phyloP scores from a whole-genome alignment of 1,139 yeast species.

The Yamadazyma dendronema region DNA sequence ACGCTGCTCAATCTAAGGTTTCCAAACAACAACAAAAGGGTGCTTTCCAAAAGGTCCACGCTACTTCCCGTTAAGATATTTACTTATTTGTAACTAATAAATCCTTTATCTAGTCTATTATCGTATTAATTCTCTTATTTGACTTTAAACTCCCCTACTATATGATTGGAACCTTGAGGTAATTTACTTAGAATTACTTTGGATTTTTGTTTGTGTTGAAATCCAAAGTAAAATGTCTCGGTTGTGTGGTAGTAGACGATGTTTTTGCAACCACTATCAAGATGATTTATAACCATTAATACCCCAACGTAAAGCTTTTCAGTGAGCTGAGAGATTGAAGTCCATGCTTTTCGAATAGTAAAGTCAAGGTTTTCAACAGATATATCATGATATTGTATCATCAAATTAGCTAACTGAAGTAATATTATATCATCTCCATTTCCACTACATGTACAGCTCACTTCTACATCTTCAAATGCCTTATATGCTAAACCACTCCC shows the following conservation, averaged over 20 bases:
- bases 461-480: slow-evolving; percentile 14
- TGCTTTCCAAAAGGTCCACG: slow-evolving; percentile 94
- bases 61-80: slow-evolving; percentile 82
- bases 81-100: slow-evolving; percentile 20
- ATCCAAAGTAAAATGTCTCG: slow-evolving; percentile 45
- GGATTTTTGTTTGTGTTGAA: slow-evolving; percentile 13
- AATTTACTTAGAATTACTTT: slow-evolving; percentile 31
- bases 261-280: slow-evolving; percentile 10
- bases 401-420: slow-evolving; percentile 35
- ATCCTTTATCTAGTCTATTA: slow-evolving; percentile 5
- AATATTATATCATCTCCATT: slow-evolving; percentile 54
- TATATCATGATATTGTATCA: slow-evolving; percentile 10
- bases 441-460: slow-evolving; percentile 51
- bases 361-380: not conserved
- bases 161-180: slow-evolving; percentile 18
- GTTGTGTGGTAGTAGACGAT: slow-evolving; percentile 44
- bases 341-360: slow-evolving; percentile 3
- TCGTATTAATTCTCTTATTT: slow-evolving; percentile 6
- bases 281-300: slow-evolving; percentile 22
- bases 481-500: slow-evolving; percentile 43
- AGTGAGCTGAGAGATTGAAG: slow-evolving; percentile 1
- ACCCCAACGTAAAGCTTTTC: slow-evolving; percentile 33
- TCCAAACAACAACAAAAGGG: slow-evolving; percentile 90
- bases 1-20: slow-evolving; percentile 61
- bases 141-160: slow-evolving; percentile 36